These are phyloP conservation scores for Tricholoma furcatifolium DNA, from an alignment of 768 basidiomycete genomes.

Conservation along the genomic window DNA sequence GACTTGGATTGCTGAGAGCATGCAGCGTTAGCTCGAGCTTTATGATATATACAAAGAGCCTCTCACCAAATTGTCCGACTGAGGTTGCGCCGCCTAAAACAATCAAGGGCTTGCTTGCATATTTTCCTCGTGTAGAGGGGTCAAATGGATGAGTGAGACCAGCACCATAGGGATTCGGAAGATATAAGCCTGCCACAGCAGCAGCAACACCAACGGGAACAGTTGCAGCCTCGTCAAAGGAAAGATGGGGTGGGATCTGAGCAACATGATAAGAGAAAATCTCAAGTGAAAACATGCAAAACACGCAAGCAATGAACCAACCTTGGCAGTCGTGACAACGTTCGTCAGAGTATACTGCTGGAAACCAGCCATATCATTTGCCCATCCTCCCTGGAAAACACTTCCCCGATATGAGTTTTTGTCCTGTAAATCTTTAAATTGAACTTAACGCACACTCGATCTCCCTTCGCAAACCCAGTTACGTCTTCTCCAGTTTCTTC, in stretches of 20 bases:
- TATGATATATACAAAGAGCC: background rate
- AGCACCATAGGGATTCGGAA: slow-evolving; percentile 23
- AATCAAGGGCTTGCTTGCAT: slow-evolving; percentile 29
- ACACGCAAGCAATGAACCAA: background rate
- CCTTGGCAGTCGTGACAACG: slow-evolving; percentile 18
- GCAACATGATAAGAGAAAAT: slow-evolving; percentile 21
- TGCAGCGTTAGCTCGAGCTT: background rate
- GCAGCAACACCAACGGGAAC: slow-evolving; percentile 30
- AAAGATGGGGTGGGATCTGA: slow-evolving; percentile 32
- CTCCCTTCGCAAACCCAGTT: slow-evolving; percentile 45
- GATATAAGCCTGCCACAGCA: slow-evolving; percentile 30
- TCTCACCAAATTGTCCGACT: slow-evolving; percentile 37
- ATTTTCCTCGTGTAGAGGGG: slow-evolving; percentile 26
- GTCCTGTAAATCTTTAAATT: background rate
- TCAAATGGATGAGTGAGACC: slow-evolving; percentile 31
- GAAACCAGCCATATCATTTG: slow-evolving; percentile 16
- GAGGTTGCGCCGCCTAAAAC: slow-evolving; percentile 37
- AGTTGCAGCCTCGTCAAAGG: slow-evolving; percentile 37
- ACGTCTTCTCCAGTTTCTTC: slow-evolving; percentile 54
- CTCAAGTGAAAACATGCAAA: slow-evolving; percentile 19
- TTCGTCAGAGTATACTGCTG: slow-evolving; percentile 27
- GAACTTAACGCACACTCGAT: slow-evolving; percentile 45
- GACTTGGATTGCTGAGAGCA: slow-evolving; percentile 13
- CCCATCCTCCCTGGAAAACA: slow-evolving; percentile 15
- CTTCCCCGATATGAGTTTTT: background rate